Evolutionary conservation across 2,329 filamentous ascomycete genomes (phyloP), one percentile per base, ranked within the genome.

Genomic region (Parastagonospora nodorum): DNA sequence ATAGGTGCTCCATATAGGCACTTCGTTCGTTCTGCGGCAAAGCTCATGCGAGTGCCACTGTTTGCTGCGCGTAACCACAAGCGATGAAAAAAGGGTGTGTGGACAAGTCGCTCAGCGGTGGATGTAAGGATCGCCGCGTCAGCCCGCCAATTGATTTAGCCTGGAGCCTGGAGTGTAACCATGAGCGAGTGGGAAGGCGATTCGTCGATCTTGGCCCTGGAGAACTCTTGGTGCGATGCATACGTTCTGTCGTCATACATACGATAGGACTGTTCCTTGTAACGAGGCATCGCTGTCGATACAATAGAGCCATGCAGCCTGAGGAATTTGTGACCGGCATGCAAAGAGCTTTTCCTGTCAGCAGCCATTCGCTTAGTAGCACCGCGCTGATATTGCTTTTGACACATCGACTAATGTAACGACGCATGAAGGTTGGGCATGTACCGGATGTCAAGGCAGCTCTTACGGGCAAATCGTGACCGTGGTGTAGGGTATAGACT

Each of bases 1-100:
- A 62, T 63, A 64, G 57, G 53, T 54, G 50, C 57, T 51, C 48
- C 46, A 51, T 55, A 47, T 55, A 51, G 39, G 42, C 38, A 32
- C 37, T 39, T 32, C 19, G 30, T 19, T 39, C 16, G 27, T n/a
- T 16, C 14, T n/a, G 14, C 24, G 12, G 49, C 49, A 55, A 53
- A 45, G 35, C 45, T 35, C 48, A 60, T 60, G 61, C 60, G 60
- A 36, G 57, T 53, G n/a, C 54, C 53, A 50, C 51, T 49, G 45
- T 47, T 48, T 51, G 55, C 49, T 57, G 55, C 52, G 48, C 48
- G 50, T 51, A 45, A 30, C 48, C 43, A 42, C 50, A 51, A 40
- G 51, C 47, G 48, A 56, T 52, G 45, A 48, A 45, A 54, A 48
- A 52, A 53, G 48, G 19, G 51, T 53, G 42, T 33, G 48, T 51